Conservation (phyloP, 805 yeast species). For the Yarrowia sp. region DNA sequence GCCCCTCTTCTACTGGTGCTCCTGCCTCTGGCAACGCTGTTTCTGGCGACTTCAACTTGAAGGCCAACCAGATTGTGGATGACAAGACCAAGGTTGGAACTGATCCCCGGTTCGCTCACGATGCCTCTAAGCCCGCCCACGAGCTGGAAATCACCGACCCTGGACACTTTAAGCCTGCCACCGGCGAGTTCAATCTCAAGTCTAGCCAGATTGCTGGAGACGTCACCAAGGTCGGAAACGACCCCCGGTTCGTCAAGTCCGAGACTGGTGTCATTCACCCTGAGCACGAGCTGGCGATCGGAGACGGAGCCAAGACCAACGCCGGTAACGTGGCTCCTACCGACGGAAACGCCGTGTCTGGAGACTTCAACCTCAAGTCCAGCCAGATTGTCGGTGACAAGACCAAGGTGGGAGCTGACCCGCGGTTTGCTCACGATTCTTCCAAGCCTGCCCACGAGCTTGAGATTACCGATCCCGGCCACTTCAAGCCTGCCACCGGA, state of each 20-base stretch:
- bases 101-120: constrained; percentile 8
- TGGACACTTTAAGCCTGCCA: constrained; percentile 6
- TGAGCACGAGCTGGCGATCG: neutral
- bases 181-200: neutral
- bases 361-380: constrained; percentile 1
- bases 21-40: constrained; percentile 3
- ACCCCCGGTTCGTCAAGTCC: constrained; percentile 5
- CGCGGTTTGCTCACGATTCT: neutral
- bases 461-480: constrained; percentile 1
- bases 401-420: constrained; percentile 2
- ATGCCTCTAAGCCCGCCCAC: neutral
- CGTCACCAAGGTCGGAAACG: constrained; percentile 6
- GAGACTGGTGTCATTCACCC: neutral
- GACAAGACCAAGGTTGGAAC: neutral
- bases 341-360: neutral
- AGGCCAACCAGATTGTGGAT: neutral
- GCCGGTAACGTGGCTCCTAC: neutral
- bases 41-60: constrained; percentile 18
- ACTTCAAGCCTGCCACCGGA: neutral
- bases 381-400: neutral
- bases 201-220: constrained; percentile 5
- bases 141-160: constrained; percentile 17
- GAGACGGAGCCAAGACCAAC: too few species aligned
- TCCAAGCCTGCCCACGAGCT: neutral
- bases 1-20: constrained; percentile 4